Evolutionary conservation across 2,329 filamentous ascomycete genomes (phyloP).

Genomic region (Chrysoporthe austroafricana): DNA sequence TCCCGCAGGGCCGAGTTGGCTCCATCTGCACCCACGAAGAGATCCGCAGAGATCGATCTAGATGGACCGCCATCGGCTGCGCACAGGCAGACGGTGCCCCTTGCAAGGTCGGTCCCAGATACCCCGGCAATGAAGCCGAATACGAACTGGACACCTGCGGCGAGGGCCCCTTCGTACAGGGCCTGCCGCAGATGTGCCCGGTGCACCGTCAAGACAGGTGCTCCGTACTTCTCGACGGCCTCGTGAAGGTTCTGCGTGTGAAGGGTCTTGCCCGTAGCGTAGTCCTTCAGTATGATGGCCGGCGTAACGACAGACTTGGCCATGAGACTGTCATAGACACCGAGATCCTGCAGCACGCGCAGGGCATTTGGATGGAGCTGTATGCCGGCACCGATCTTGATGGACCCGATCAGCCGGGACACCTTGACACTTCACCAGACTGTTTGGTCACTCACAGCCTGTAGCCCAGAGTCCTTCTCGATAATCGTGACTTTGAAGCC

Average conservation of each 20-base stretch:
- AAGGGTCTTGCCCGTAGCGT: constrained; percentile 30
- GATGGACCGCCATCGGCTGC: constrained; percentile 28
- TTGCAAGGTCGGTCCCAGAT: constrained; percentile 24
- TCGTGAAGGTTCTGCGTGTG: constrained; percentile 30
- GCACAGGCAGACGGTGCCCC: constrained; percentile 16
- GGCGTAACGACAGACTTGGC: constrained; percentile 26
- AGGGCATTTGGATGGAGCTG: constrained; percentile 33
- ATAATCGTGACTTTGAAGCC: constrained; percentile 32
- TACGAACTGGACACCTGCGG: constrained; percentile 27
- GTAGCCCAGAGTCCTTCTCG: constrained; percentile 29
- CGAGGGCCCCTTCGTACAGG: constrained; percentile 31
- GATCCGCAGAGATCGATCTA: constrained; percentile 28
- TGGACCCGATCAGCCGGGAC: neutral
- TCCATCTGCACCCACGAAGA: constrained; percentile 34
- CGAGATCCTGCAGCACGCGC: constrained; percentile 30
- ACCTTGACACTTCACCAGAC: too few species aligned
- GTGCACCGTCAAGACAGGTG: constrained; percentile 32
- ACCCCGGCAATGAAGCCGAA: constrained; percentile 29
- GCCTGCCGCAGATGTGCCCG: constrained; percentile 31
- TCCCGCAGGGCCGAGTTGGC: constrained; percentile 33
- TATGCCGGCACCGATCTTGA: constrained; percentile 30
- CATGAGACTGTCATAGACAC: constrained; percentile 30
- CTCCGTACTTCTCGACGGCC: constrained; percentile 26
- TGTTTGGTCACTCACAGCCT: constrained; percentile 27
- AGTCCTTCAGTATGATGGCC: constrained; percentile 31